Percentiles rank a stretch among this genome's conserved stretches.
Evolutionary conservation across 768 basidiomycete species (phyloP).

Genomic region (Russula lepida): DNA sequence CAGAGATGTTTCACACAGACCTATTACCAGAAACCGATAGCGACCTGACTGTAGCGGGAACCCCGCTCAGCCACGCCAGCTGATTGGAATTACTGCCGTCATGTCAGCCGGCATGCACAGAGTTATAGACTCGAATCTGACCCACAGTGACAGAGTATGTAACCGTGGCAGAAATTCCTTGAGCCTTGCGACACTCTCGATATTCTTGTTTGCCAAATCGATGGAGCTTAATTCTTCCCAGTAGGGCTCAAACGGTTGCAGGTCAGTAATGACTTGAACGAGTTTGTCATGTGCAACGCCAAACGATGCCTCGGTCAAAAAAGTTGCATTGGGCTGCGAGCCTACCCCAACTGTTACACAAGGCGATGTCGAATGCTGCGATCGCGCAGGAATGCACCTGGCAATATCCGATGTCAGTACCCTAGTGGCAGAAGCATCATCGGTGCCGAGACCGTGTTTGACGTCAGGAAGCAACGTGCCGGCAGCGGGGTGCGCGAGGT

Average conservation of each 20-base stretch:
- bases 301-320: conserved; percentile 95
- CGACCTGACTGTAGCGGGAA: conserved; percentile 63
- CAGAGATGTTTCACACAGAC: conserved; percentile 34
- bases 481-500: conserved; percentile 33
- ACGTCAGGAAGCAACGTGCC: conserved; percentile 37
- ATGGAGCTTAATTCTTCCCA: conserved; percentile 79
- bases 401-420: conserved; percentile 1
- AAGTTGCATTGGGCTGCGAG: conserved; percentile 44
- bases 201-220: conserved; percentile 61
- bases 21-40: conserved; percentile 69
- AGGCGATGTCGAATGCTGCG: conserved; percentile 27
- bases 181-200: conserved; percentile 74
- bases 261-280: conserved; percentile 87
- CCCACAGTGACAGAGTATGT: conserved; percentile 69
- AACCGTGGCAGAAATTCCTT: conserved; percentile 88
- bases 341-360: conserved; percentile 2
- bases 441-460: conserved; percentile 22
- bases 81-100: conserved; percentile 57
- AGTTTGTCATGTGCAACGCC: conserved; percentile 87
- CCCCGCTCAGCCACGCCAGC: conserved; percentile 71
- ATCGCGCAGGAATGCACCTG: conserved; percentile 17
- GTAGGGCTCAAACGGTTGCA: conserved; percentile 88
- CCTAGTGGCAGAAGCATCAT: conserved; percentile 25
- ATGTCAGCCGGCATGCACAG: background rate
- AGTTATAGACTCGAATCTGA: conserved; percentile 20